Evolutionary conservation across 345 rosid species (phyloP), one percentile per base, ranked within the genome.

Genomic region (Cardiospermum halicacabum): DNA sequence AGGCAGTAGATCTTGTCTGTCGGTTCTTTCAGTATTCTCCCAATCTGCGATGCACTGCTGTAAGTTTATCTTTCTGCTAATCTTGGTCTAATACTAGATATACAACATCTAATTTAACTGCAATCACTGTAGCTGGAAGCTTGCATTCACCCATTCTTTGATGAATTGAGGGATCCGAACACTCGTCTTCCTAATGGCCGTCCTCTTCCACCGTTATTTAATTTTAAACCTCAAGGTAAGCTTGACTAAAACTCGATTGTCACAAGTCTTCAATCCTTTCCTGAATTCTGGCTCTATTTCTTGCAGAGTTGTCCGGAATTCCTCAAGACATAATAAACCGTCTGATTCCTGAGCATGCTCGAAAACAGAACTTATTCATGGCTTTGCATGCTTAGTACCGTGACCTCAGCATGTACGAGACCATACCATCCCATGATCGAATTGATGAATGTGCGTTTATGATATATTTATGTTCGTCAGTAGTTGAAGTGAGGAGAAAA

Each of bases 11-110:
- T 71, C 95, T 94, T 53, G 89, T 94, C 47, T 94, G 96, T 74
- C 79, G 97, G 74, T 87, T 94, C 73, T 89, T 94, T 70, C 99
- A 94, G 65, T 91, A 94, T 73, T 94, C 99, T 45, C 99, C 99
- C 5, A 85, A 94, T 77, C 70, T 94, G 75, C 82, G 99, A 67
- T 90, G 96, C 80, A 94, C 99, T 47, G 96, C 99, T 72, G 98
- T 92, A 82, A 88, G 96, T 72, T 66, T 19, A 37, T 40, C 9
- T 64, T 62, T 1, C 3, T n/a, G n/a, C 28, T 34, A 30, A 4
- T 25, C 24, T 27, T 37, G 51, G n/a, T 76, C 10, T 6, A 12
- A 7, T 2, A 45, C 11, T 28, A 25, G 12, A 11, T 3, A 40
- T n/a, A 4, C 25, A 4, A 19, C 25, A 39, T 58, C 0, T 47